Evolutionary conservation across 352 stramenopile species (phyloP).

Genomic region (Halophytophthora batemanensis): DNA sequence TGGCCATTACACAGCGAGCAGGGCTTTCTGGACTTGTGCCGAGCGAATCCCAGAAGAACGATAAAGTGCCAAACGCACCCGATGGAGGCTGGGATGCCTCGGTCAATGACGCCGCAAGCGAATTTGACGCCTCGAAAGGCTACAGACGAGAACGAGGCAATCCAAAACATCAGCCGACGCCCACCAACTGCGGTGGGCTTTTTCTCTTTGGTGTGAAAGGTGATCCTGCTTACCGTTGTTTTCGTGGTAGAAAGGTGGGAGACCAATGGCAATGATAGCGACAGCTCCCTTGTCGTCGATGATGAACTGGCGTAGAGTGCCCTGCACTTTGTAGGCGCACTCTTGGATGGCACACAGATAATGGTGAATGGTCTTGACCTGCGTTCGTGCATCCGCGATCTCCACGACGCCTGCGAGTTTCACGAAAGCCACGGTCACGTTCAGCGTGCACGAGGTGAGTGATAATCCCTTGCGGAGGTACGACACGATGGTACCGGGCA

Average conservation of each 20-base stretch:
- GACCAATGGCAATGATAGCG: constrained; percentile 71
- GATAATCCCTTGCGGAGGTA: constrained; percentile 62
- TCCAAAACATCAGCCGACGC: neutral
- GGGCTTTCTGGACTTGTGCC: too few species aligned
- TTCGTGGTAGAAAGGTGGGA: constrained; percentile 82
- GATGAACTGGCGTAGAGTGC: constrained; percentile 80
- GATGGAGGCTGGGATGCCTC: constrained; percentile 60
- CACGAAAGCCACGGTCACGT: constrained; percentile 72
- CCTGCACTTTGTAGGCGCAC: constrained; percentile 74
- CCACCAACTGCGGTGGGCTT: neutral
- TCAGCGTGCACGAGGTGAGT: constrained; percentile 62
- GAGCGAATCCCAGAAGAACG: too few species aligned
- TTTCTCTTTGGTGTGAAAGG: too few species aligned
- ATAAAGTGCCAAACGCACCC: constrained; percentile 29
- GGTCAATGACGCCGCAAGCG: constrained; percentile 59
- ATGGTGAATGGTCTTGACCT: constrained; percentile 58
- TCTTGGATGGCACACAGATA: constrained; percentile 70
- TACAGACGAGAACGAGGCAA: constrained; percentile 16
- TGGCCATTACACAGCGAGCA: too few species aligned
- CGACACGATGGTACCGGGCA: constrained; percentile 66
- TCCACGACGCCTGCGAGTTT: constrained; percentile 59
- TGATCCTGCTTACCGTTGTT: constrained; percentile 56
- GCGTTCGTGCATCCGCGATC: constrained; percentile 29
- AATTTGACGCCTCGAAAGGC: constrained; percentile 66
- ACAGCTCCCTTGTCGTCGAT: constrained; percentile 87